A percentile compares a stretch with the other conserved stretches of the same genome.
These are phyloP conservation scores for Ceriops zippeliana DNA, from an alignment of 345 rosid species.

Conservation along the genomic window DNA sequence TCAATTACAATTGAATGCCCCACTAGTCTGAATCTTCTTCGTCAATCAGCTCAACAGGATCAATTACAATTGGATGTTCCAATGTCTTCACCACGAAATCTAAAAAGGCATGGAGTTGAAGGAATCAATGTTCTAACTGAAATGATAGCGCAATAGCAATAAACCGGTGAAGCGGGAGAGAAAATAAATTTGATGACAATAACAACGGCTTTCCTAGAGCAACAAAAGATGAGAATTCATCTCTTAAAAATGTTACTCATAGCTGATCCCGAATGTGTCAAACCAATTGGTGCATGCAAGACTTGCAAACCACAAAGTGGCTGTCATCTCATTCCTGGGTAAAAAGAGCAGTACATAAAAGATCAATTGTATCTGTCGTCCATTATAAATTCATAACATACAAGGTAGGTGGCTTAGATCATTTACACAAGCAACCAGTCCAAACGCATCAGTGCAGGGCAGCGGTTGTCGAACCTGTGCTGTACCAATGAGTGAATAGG, in stretches of 20 bases:
- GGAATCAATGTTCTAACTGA: no score
- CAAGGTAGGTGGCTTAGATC: neutral
- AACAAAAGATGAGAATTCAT: neutral
- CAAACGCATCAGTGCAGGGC: neutral
- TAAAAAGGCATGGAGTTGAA: neutral
- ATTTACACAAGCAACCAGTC: neutral
- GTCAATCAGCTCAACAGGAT: slow-evolving; percentile 12
- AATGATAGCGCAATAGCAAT: no score
- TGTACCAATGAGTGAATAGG: neutral
- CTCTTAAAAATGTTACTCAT: neutral
- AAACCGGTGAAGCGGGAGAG: no score
- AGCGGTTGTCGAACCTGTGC: neutral
- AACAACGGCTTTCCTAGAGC: no score
- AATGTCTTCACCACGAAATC: slow-evolving; percentile 11
- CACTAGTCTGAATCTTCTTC: slow-evolving; percentile 8
- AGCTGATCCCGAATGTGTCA: neutral
- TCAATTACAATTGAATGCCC: slow-evolving; percentile 10
- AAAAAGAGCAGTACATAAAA: no score
- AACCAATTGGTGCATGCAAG: neutral
- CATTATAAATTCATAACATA: no score
- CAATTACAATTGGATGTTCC: slow-evolving; percentile 11
- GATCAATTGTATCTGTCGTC: no score
- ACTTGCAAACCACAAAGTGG: neutral
- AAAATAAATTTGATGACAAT: no score
- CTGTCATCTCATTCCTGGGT: no score